phyloP scores from a whole-genome alignment of 345 rosid species.

The Turnera subulata region DNA sequence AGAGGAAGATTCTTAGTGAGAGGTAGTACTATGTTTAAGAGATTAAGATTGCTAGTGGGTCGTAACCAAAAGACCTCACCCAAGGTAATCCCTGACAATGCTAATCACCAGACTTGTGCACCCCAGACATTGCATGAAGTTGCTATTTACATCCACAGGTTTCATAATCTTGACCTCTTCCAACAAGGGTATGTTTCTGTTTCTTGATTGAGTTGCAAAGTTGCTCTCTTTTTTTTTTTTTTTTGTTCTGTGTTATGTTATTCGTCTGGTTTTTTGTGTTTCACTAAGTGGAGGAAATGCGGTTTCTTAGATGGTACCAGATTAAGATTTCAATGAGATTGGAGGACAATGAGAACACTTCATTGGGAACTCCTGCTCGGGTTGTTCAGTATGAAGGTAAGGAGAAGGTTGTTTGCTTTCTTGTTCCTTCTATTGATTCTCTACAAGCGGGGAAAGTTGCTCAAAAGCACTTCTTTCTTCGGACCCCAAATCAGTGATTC shows the following conservation, averaged over 20 bases:
- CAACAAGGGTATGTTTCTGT: slow-evolving; percentile 72
- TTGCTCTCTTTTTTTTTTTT: neutral
- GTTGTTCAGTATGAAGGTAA: slow-evolving; percentile 94
- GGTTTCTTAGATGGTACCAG: slow-evolving; percentile 74
- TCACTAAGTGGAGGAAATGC: too few relatives aligned
- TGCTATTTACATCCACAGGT: slow-evolving; percentile 71
- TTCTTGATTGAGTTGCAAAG: neutral
- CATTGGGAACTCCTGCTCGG: slow-evolving; percentile 63
- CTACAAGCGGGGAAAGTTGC: neutral
- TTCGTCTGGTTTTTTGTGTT: too few relatives aligned
- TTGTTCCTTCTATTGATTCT: too few relatives aligned
- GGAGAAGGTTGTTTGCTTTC: neutral
- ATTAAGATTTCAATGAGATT: slow-evolving; percentile 75
- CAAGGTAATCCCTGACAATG: neutral
- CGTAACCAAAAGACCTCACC: slow-evolving; percentile 6
- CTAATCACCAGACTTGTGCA: neutral
- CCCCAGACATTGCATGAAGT: slow-evolving; percentile 57
- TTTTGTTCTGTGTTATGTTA: neutral
- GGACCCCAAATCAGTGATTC: too few relatives aligned
- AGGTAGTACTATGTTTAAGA: slow-evolving; percentile 7
- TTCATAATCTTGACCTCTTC: slow-evolving; percentile 79
- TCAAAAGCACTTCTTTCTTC: neutral
- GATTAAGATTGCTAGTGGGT: slow-evolving; percentile 14
- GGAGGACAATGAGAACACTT: slow-evolving; percentile 48
- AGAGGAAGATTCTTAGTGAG: too few relatives aligned